Evolutionary conservation across 2,329 filamentous ascomycete genomes (phyloP).

Genomic region (Colletotrichum eleusines): DNA sequence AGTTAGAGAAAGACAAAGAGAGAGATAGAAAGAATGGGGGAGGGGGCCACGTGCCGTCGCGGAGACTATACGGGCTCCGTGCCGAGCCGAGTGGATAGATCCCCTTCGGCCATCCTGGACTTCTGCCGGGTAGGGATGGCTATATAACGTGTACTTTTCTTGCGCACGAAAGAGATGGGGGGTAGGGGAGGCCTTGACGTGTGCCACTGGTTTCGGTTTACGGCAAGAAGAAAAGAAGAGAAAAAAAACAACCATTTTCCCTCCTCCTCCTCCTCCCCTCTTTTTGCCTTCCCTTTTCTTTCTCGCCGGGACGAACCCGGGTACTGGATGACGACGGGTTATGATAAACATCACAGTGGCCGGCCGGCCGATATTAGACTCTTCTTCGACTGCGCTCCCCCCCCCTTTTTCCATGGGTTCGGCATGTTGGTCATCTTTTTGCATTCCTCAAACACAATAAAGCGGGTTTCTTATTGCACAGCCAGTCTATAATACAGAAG

Average conservation of each 20-base stretch:
- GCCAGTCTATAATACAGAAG: constrained; percentile 1
- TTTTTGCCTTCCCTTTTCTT: background rate
- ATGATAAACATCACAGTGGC: background rate
- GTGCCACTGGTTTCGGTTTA: background rate
- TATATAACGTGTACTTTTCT: background rate
- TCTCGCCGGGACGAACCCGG: background rate
- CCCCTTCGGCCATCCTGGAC: background rate
- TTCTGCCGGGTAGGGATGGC: background rate
- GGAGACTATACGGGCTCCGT: background rate
- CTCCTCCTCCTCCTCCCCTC: too few species aligned
- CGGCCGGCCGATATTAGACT: constrained; percentile 2
- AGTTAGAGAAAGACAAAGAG: too few species aligned
- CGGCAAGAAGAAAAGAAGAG: too few species aligned
- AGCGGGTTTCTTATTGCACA: background rate
- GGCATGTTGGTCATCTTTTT: background rate
- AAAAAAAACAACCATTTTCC: too few species aligned
- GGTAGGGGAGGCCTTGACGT: too few species aligned
- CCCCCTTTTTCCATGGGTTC: too few species aligned
- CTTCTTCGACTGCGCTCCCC: too few species aligned
- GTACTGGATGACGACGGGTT: background rate
- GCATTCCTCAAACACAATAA: background rate
- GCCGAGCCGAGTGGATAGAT: background rate
- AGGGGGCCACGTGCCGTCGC: background rate
- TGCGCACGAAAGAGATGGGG: too few species aligned
- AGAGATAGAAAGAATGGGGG: background rate